Evolutionary conservation across 2,329 filamentous ascomycete species (phyloP).

Genomic region (Colletotrichum lentis): DNA sequence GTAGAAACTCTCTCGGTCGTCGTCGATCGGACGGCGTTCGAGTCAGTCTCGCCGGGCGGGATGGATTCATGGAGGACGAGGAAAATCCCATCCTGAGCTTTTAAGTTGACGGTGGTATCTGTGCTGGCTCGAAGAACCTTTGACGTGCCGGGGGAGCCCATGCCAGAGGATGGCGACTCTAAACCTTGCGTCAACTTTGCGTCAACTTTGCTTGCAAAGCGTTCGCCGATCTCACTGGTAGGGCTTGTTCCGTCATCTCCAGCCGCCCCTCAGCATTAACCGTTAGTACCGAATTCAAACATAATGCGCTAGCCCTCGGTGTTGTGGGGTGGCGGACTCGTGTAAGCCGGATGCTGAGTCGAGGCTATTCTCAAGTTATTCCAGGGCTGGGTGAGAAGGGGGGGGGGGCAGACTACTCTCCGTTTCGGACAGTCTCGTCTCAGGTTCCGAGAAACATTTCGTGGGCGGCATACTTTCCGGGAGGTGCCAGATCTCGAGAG

Average conservation of each 20-base stretch:
- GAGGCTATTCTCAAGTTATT: conserved; percentile 12
- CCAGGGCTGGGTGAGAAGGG: conserved; percentile 6
- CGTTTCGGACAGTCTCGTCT: conserved; percentile 32
- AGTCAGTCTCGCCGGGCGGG: conserved; percentile 8
- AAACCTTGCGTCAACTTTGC: conserved; percentile 27
- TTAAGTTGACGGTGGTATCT: conserved; percentile 4
- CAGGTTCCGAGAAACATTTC: conserved; percentile 19
- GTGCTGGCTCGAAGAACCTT: neutral
- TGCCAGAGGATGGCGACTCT: conserved; percentile 6
- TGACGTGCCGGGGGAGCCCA: neutral
- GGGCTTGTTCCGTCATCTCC: conserved; percentile 10
- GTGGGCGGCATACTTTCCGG: conserved; percentile 17
- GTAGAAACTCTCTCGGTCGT: conserved; percentile 3
- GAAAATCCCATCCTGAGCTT: neutral
- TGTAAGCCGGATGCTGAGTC: neutral
- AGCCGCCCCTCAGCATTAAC: conserved; percentile 14
- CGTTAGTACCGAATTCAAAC: neutral
- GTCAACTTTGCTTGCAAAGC: conserved; percentile 7
- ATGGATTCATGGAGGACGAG: neutral
- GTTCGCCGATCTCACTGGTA: conserved; percentile 13
- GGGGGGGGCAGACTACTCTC: conserved; percentile 5
- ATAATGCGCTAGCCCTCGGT: conserved; percentile 8
- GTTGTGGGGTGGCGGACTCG: neutral
- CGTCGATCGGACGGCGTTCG: conserved; percentile 19
- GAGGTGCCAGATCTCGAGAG: conserved; percentile 17